Evolutionary conservation across 495 filamentous ascomycete genomes (phyloP).

Genomic region (Neurospora sp.): DNA sequence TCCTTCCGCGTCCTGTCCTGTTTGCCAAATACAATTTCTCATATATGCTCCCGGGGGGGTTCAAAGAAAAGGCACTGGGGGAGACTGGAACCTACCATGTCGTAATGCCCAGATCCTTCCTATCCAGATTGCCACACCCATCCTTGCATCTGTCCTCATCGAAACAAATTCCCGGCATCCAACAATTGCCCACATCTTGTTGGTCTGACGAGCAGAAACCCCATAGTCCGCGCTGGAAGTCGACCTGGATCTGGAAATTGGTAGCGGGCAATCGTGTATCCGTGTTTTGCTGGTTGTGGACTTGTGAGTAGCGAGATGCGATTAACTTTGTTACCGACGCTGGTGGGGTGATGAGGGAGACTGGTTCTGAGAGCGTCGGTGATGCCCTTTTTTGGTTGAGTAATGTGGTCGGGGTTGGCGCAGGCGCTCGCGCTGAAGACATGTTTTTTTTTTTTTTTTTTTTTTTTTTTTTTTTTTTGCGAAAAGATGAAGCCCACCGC

Average conservation of each 20-base stretch:
- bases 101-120: neutral
- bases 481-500: neutral
- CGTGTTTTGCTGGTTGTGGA: neutral
- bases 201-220: neutral
- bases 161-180: neutral
- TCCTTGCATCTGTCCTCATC: neutral
- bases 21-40: too few species aligned
- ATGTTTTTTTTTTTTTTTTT: neutral
- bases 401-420: neutral
- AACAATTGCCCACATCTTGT: neutral
- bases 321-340: neutral
- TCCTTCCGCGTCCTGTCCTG: too few species aligned
- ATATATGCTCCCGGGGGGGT: too few species aligned
- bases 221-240: neutral
- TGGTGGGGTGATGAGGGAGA: neutral
- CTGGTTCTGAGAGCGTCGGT: neutral
- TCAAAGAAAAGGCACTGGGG: too few species aligned
- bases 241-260: neutral
- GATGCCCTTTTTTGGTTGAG: neutral
- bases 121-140: neutral
- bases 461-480: too few species aligned
- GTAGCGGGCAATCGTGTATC: rapidly evolving
- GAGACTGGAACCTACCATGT: neutral
- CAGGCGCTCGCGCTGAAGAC: neutral
- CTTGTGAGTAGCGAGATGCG: neutral